Base-by-base conservation (phyloP, 2,329 filamentous ascomycete species). In the Penicillium sp. region DNA sequence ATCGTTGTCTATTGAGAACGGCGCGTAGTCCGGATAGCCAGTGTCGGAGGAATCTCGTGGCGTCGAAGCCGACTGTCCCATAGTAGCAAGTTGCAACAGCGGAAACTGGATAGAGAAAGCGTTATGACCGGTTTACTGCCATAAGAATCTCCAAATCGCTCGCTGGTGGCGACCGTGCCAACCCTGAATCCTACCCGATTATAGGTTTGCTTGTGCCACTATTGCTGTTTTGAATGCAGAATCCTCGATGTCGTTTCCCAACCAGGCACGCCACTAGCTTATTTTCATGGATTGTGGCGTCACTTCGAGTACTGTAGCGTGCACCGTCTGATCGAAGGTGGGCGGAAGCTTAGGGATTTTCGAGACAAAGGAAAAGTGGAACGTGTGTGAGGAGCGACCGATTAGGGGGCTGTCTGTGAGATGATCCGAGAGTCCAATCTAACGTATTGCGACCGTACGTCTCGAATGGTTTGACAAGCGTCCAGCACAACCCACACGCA, bases 1-100 rank as follows among this genome's bases (percentile, higher is more conserved):
- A 49, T 54, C 65, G 63, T 62, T 68, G 57, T 58, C 58, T 58
- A 57, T 58, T 45, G 67, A 63, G 47, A 60, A 63, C 43, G 65
- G 63, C 54, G 63, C 47, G 54, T 66, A 59, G 58, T 69, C 66
- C 58, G 65, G 56, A 49, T 63, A 63, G 55, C 63, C 68, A 58
- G 62, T 69, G 58, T 73, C 70, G 55, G 69, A 68, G 57, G 67
- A 64, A 63, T 74, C 67, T 71, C 74, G 70, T 68, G 77, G 75
- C 35, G 75, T 75, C 48, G 77, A 79, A 48, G 75, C 76, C 64
- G 72, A 73, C 68, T 78, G 77, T 71, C 77, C 77, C 77, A 79
- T 79, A 76, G 71, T 75, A 75, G 65, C 68, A 66, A 53, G 51
- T 62, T 51, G 48, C 51, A 60, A 60, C 47, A 57, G 58, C 51